Evolutionary conservation across 1,284 basidiomycete genomes (phyloP).

Genomic region (Sanghuangporus sanghuang): DNA sequence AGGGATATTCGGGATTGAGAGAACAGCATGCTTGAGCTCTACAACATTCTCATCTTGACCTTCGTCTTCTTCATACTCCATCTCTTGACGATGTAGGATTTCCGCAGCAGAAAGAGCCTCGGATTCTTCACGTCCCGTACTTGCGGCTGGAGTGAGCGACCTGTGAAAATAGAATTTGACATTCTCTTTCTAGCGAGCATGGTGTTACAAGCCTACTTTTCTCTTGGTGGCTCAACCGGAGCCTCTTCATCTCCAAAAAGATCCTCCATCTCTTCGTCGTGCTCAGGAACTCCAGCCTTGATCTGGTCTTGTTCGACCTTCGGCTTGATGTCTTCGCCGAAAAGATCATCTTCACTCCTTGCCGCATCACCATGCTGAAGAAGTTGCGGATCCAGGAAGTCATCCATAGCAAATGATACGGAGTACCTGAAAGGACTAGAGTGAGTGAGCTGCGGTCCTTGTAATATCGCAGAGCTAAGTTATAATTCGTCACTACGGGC

Average conservation of each 20-base stretch:
- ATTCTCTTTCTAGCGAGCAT: too few relatives aligned
- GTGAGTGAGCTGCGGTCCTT: background rate
- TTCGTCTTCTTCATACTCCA: conserved; percentile 83
- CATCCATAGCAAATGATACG: background rate
- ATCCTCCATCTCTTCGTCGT: conserved; percentile 69
- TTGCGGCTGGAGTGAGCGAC: conserved; percentile 23
- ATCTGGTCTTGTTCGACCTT: background rate
- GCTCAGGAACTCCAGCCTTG: conserved; percentile 20
- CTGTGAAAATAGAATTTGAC: conserved; percentile 20
- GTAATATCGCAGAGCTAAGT: too few relatives aligned
- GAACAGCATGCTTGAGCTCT: conserved; percentile 61
- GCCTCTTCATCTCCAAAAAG: conserved; percentile 73
- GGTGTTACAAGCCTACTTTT: background rate
- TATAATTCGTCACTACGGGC: too few relatives aligned
- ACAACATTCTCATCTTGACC: conserved; percentile 48
- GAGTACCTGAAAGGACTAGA: background rate
- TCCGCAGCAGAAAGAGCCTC: conserved; percentile 68
- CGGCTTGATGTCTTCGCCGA: conserved; percentile 2
- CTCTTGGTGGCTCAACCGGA: conserved; percentile 31
- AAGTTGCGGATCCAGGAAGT: background rate
- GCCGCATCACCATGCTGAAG: background rate
- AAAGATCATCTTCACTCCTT: background rate
- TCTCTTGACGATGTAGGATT: conserved; percentile 55
- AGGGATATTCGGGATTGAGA: conserved; percentile 74
- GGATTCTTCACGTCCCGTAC: conserved; percentile 42